Evolutionary conservation across 1,284 basidiomycete genomes (phyloP), one percentile per base, ranked within the genome.

Genomic region (Heliocybe sulcata): DNA sequence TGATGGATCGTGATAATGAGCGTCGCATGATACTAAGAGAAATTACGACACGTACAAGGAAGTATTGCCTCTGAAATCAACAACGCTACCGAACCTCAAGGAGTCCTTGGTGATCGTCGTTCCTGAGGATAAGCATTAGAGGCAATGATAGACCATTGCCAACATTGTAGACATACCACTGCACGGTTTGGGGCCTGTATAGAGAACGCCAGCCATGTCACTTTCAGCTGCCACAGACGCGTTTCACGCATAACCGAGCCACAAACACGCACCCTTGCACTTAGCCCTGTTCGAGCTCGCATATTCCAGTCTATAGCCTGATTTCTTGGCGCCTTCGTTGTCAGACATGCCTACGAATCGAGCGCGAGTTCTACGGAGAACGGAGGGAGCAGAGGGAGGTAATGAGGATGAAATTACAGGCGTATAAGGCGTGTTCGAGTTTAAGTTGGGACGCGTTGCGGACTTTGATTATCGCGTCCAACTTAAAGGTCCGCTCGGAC

Each of bases 251-350:
- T 6, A 16, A 42, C 6, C 16, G 19, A 42, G 38, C 38, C 38
- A 53, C 49, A 54, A 54, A 10, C 42, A 69, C 77, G 55, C 56
- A 87, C 92, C 92, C 76, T 91, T 93, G 75, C 92, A 96, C 67
- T 84, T 86, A 22, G 93, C 77, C 55, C 92, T 79, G 57, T 72
- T 74, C 56, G 79, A 81, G 38, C 71, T 57, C 51, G 89, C 81
- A 67, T 90, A 89, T 70, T 93, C 91, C 52, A 93, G 72, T 62
- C 90, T 82, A 71, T 92, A 92, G 59, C 83, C 86, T 51, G 77
- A 67, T 58, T 77, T 77, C 67, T 79, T 72, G 61, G 67, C 69
- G 56, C 69, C 63, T 66, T 81, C 80, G 58, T 72, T 77, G 65
- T 83, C 83, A 61, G 82, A 80, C 82, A 84, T 84, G 54, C 62